These are phyloP conservation scores for Raphanus raphanistrum DNA, from an alignment of 345 rosid species.

Conservation along the genomic window DNA sequence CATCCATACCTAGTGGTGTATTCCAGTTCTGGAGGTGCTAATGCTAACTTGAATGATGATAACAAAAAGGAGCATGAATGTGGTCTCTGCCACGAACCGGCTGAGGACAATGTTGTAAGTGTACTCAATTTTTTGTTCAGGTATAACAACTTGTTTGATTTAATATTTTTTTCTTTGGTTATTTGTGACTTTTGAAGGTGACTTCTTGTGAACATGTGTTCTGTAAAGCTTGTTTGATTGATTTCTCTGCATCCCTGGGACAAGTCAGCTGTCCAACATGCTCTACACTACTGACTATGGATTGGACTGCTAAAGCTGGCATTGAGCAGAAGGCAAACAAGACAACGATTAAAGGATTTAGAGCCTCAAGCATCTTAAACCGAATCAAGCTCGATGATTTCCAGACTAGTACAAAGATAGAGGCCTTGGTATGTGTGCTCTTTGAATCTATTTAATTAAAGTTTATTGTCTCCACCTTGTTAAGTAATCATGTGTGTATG, in stretches of 20 bases:
- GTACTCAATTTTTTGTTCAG: background rate
- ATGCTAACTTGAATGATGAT: slow-evolving; percentile 37
- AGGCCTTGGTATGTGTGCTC: slow-evolving; percentile 74
- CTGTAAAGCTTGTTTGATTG: slow-evolving; percentile 89
- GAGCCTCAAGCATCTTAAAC: slow-evolving; percentile 82
- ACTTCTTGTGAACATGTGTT: slow-evolving; percentile 76
- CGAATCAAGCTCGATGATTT: slow-evolving; percentile 75
- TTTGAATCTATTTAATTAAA: no score
- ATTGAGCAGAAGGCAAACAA: slow-evolving; percentile 50
- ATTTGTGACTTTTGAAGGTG: slow-evolving; percentile 51
- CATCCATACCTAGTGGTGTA: slow-evolving; percentile 95
- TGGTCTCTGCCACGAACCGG: slow-evolving; percentile 77
- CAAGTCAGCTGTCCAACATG: slow-evolving; percentile 80
- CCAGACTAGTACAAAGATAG: slow-evolving; percentile 97
- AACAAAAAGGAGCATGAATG: slow-evolving; percentile 53
- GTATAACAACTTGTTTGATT: slow-evolving; percentile 1
- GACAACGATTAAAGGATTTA: slow-evolving; percentile 72
- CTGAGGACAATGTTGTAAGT: slow-evolving; percentile 81
- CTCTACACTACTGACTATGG: slow-evolving; percentile 68
- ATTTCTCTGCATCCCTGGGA: slow-evolving; percentile 60
- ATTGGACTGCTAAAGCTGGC: slow-evolving; percentile 57
- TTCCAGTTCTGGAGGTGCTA: slow-evolving; percentile 55
- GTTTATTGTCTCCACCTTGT: background rate
- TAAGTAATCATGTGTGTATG: slow-evolving; percentile 24
- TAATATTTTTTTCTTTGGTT: slow-evolving; percentile 1